Evolutionary conservation across 2,329 filamentous ascomycete genomes (phyloP), one percentile per base, ranked within the genome.

Genomic region (Aspergillus sp.): DNA sequence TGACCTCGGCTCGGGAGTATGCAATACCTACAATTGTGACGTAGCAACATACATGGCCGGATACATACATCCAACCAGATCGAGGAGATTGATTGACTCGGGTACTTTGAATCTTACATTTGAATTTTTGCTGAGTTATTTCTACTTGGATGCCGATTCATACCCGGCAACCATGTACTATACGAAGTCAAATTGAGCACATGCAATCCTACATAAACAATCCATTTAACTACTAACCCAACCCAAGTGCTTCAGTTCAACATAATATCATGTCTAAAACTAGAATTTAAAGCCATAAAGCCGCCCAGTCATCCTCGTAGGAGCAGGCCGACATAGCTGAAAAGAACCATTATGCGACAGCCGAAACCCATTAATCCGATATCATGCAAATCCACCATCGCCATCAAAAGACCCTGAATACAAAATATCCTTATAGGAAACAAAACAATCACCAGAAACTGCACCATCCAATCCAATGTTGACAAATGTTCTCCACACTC

Each of bases 391-490:
- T 53, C 60, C 65, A 58, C 68, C 65, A 60, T 63, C 64, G 60
- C 70, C 68, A 50, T 55, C 65, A 48, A 58, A 52, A 61, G 62
- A 66, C 65, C 65, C 64, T 59, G 52, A 48, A 59, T 20, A 44
- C 53, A 64, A 49, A 57, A 54, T 41, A 45, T 26, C 32, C 48
- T 53, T 47, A 57, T 52, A 48, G 42, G 32, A 52, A 39, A 55
- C 36, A 54, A 56, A 30, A 53, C 56, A 56, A 62, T 69, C 76
- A 98, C 93, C 93, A 98, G 83, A 97, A 98, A 76, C 91, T 96
- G 78, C 93, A 98, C 93, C 93, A 98, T 62, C 95, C 95, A 67
- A 98, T 96, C 74, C 97, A 99, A 79, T 98, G 95, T 81, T 98
- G 95, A 73, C 95, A 99, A 60, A 99, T 80, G 74, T 98, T 98